Conservation (phyloP, 345 rosid species). For the Salix purpurea region DNA sequence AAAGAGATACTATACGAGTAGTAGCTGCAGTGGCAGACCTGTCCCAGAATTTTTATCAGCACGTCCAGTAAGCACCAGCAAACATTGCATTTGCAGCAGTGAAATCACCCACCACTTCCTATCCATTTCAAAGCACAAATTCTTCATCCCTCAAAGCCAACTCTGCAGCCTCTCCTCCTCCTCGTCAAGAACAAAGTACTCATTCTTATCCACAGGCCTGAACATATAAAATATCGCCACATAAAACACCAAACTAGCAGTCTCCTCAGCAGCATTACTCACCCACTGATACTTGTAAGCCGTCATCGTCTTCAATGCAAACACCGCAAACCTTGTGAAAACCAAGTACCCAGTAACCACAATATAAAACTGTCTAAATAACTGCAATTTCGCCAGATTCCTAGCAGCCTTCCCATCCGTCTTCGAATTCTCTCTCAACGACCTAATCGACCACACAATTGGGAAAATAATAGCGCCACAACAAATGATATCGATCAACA, state of each 20-base stretch:
- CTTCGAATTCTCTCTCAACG: slow-evolving; percentile 79
- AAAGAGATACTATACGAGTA: not conserved
- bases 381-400: slow-evolving; percentile 75
- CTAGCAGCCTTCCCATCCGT: slow-evolving; percentile 92
- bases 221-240: slow-evolving; percentile 79
- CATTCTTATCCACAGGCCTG: slow-evolving; percentile 88
- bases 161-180: slow-evolving; percentile 91
- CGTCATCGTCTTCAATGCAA: slow-evolving; percentile 76
- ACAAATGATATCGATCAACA: slow-evolving; percentile 81
- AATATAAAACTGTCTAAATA: slow-evolving; percentile 85
- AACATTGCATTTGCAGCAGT: slow-evolving; percentile 7
- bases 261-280: slow-evolving; percentile 83
- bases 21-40: slow-evolving; percentile 13
- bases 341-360: slow-evolving; percentile 84
- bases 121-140: slow-evolving; percentile 62
- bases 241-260: slow-evolving; percentile 74
- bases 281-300: slow-evolving; percentile 96
- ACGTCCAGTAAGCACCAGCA: slow-evolving; percentile 2
- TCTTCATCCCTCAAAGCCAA: slow-evolving; percentile 70
- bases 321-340: slow-evolving; percentile 85
- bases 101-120: not conserved
- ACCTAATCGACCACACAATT: slow-evolving; percentile 88
- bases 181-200: slow-evolving; percentile 75
- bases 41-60: not conserved
- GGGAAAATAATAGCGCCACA: slow-evolving; percentile 97